phyloP scores from a whole-genome alignment of 2,329 filamentous ascomycete genomes.

The Aspergillus fumigatiaffinis region DNA sequence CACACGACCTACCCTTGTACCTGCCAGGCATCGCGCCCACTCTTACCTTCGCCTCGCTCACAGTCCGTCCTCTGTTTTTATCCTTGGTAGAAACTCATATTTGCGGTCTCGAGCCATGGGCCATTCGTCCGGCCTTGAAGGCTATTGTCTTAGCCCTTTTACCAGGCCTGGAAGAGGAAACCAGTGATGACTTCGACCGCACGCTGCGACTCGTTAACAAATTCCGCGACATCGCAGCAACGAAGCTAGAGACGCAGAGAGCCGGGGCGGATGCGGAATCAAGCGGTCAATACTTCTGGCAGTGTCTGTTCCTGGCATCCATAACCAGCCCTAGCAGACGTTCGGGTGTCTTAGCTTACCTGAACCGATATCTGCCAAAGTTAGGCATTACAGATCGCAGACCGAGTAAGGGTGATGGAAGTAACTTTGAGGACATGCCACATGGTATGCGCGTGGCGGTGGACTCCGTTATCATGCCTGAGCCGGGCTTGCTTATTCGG shows the following conservation, averaged over 20 bases:
- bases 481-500: slow-evolving; percentile 83
- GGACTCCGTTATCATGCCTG: slow-evolving; percentile 60
- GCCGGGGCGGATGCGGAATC: slow-evolving; percentile 50
- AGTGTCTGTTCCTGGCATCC: slow-evolving; percentile 89
- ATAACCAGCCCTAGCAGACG: slow-evolving; percentile 85
- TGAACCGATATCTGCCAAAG: slow-evolving; percentile 73
- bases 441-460: slow-evolving; percentile 35
- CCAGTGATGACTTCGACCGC: slow-evolving; percentile 92
- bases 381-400: slow-evolving; percentile 48
- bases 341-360: slow-evolving; percentile 81
- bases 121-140: slow-evolving; percentile 83
- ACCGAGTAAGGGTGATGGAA: slow-evolving; percentile 26
- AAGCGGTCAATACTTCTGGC: slow-evolving; percentile 91
- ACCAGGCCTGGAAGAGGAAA: slow-evolving; percentile 91
- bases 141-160: slow-evolving; percentile 84
- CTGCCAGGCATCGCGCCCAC: slow-evolving; percentile 85
- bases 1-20: slow-evolving; percentile 79
- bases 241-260: slow-evolving; percentile 51
- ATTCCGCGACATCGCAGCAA: slow-evolving; percentile 59
- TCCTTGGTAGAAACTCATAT: slow-evolving; percentile 79
- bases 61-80: slow-evolving; percentile 81
- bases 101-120: slow-evolving; percentile 63
- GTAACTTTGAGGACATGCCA: slow-evolving; percentile 20
- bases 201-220: slow-evolving; percentile 74
- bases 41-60: slow-evolving; percentile 89